These are phyloP conservation scores for Macrolepiota dolichaula DNA, from an alignment of 768 basidiomycete genomes.

Conservation along the genomic window DNA sequence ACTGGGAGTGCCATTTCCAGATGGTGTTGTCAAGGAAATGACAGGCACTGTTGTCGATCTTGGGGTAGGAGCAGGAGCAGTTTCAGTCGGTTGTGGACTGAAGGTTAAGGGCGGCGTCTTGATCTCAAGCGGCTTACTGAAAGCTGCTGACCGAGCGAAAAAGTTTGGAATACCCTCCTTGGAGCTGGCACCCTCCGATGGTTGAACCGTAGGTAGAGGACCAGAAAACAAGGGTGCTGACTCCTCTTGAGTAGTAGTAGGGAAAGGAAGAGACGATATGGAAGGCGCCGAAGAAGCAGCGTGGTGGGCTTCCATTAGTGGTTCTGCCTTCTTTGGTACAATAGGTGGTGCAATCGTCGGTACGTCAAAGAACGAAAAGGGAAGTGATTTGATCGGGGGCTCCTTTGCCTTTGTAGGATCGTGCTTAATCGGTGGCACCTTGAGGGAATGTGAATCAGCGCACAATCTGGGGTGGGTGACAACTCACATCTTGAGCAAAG, in stretches of 20 bases:
- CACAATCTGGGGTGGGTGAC: neutral
- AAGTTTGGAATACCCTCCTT: conserved; percentile 53
- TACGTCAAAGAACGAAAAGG: conserved; percentile 50
- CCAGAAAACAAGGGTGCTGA: conserved; percentile 13
- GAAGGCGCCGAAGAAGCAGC: neutral
- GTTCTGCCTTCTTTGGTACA: conserved; percentile 9
- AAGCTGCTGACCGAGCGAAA: conserved; percentile 50
- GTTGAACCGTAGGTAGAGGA: neutral
- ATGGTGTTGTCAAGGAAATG: conserved; percentile 9
- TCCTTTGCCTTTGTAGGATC: conserved; percentile 51
- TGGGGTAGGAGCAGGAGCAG: conserved; percentile 9
- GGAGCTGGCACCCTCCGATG: neutral
- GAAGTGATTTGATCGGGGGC: conserved; percentile 60
- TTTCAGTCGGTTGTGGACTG: conserved; percentile 6
- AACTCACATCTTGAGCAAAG: conserved; percentile 49
- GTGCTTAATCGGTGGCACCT: conserved; percentile 34
- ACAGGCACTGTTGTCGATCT: conserved; percentile 7
- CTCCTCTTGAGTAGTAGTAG: conserved; percentile 2
- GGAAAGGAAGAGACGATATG: neutral
- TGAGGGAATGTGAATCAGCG: conserved; percentile 11
- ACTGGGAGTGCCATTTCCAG: conserved; percentile 12
- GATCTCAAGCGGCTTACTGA: conserved; percentile 36
- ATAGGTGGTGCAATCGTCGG: conserved; percentile 1
- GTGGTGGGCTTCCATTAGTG: neutral
- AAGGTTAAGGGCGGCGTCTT: conserved; percentile 24